Evolutionary conservation across 1,139 yeast genomes (phyloP).

Genomic region (Protomyces inouyei): DNA sequence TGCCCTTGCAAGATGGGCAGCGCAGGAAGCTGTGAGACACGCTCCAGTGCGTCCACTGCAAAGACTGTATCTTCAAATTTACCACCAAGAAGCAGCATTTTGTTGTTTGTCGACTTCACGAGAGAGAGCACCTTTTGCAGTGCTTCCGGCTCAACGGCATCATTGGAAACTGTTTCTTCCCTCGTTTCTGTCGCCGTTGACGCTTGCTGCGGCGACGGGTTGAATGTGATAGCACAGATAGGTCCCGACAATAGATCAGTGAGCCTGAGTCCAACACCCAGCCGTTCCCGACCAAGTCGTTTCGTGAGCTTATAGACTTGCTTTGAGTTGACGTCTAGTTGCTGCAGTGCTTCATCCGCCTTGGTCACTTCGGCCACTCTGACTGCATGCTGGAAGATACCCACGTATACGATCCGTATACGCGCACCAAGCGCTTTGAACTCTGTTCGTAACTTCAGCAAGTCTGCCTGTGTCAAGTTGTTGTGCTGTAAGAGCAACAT

Average conservation of each 20-base stretch:
- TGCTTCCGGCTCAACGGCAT: slow-evolving; percentile 1
- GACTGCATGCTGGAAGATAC: slow-evolving; percentile 21
- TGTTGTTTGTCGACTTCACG: slow-evolving; percentile 3
- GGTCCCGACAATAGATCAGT: slow-evolving; percentile 23
- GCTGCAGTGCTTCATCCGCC: background rate
- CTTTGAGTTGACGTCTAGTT: slow-evolving; percentile 3
- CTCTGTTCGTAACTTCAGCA: slow-evolving; percentile 16
- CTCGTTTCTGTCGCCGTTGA: background rate
- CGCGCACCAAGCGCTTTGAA: slow-evolving; percentile 6
- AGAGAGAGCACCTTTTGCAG: background rate
- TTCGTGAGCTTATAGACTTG: slow-evolving; percentile 2
- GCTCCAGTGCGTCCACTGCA: slow-evolving; percentile 7
- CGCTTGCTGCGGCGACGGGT: background rate
- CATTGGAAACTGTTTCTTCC: background rate
- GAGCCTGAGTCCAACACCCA: background rate
- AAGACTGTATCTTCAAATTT: slow-evolving; percentile 16
- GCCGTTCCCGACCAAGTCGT: background rate
- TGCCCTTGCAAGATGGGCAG: slow-evolving; percentile 15
- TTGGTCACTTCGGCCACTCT: slow-evolving; percentile 5
- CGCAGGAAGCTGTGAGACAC: slow-evolving; percentile 9
- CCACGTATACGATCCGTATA: slow-evolving; percentile 9
- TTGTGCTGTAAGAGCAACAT: slow-evolving; percentile 23
- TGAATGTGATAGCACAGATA: slow-evolving; percentile 12
- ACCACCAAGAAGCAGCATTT: slow-evolving; percentile 17
- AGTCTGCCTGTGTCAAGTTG: slow-evolving; percentile 20